These are phyloP conservation scores for Trametes sanguinea DNA, from an alignment of 768 basidiomycete genomes.

Conservation along the genomic window DNA sequence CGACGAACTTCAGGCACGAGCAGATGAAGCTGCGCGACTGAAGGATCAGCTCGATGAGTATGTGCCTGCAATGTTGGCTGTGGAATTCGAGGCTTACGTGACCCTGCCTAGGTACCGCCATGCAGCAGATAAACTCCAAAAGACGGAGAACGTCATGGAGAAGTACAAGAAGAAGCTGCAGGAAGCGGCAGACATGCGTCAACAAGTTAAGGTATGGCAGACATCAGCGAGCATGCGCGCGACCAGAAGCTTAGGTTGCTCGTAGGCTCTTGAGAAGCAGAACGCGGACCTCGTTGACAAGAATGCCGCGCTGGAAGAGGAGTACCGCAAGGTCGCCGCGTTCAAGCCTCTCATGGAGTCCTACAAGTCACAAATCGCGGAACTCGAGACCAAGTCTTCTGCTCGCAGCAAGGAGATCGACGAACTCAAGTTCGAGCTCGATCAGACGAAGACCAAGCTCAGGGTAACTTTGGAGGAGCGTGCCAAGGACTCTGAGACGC, in stretches of 20 bases:
- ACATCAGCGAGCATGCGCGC: slow-evolving; percentile 5
- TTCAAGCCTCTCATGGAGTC: slow-evolving; percentile 91
- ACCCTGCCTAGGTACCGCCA: slow-evolving; percentile 70
- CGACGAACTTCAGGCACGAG: slow-evolving; percentile 77
- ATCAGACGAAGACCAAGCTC: slow-evolving; percentile 69
- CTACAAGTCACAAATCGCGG: slow-evolving; percentile 83
- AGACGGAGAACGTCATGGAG: slow-evolving; percentile 97
- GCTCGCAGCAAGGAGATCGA: slow-evolving; percentile 71
- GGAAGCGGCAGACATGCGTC: slow-evolving; percentile 87
- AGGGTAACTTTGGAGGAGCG: slow-evolving; percentile 71
- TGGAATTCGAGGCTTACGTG: neutral
- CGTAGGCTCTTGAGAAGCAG: slow-evolving; percentile 85
- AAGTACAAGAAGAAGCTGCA: slow-evolving; percentile 99
- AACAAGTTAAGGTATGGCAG: slow-evolving; percentile 71
- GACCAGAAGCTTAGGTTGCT: neutral
- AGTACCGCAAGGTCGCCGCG: slow-evolving; percentile 82
- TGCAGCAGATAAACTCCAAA: slow-evolving; percentile 87
- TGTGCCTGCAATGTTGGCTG: slow-evolving; percentile 28
- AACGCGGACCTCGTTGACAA: slow-evolving; percentile 90
- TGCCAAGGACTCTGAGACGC: slow-evolving; percentile 76
- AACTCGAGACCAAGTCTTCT: slow-evolving; percentile 74
- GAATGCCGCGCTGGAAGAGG: slow-evolving; percentile 90
- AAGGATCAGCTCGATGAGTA: slow-evolving; percentile 97
- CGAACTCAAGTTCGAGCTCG: slow-evolving; percentile 71
- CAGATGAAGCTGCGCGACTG: slow-evolving; percentile 75